A percentile compares a stretch with the other conserved stretches of the same genome.
These are phyloP conservation scores for Phoenix dactylifera DNA, from an alignment of 176 grass and related monocot genomes.

Conservation along the genomic window DNA sequence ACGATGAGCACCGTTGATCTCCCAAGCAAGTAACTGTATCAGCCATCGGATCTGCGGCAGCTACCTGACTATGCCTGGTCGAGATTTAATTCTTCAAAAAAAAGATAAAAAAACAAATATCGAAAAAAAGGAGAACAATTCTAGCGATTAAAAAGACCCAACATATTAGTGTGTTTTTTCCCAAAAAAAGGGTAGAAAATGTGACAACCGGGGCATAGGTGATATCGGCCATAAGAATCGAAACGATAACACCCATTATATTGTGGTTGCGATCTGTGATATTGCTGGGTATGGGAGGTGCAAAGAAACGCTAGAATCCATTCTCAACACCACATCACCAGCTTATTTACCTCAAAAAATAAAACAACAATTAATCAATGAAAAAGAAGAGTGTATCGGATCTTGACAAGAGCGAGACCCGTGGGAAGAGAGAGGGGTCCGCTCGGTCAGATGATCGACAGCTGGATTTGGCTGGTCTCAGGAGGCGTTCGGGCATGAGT, in stretches of 20 bases:
- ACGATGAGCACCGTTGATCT: conserved; percentile 38
- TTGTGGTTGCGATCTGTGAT: background rate
- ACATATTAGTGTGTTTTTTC: too few relatives aligned
- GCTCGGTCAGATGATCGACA: conserved; percentile 79
- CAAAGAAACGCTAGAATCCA: conserved; percentile 21
- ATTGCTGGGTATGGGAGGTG: conserved; percentile 56
- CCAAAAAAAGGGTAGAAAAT: background rate
- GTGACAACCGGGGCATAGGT: conserved; percentile 23
- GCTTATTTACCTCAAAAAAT: conserved; percentile 1
- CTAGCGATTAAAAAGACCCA: too few relatives aligned
- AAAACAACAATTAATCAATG: background rate
- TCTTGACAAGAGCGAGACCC: conserved; percentile 61
- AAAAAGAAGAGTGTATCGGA: conserved; percentile 31
- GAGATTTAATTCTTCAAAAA: too few relatives aligned
- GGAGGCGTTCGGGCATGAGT: conserved; percentile 31
- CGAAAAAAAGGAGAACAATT: too few relatives aligned
- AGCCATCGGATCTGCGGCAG: conserved; percentile 28
- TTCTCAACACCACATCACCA: conserved; percentile 63
- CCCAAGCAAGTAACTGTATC: conserved; percentile 54
- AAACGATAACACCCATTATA: conserved; percentile 4
- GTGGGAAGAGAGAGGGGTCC: conserved; percentile 20
- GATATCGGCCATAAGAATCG: background rate
- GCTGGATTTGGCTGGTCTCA: conserved; percentile 37
- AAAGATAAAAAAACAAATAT: too few relatives aligned
- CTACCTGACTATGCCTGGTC: conserved; percentile 57